Evolutionary conservation across 2,329 filamentous ascomycete species (phyloP), one percentile per base, ranked within the genome.

Genomic region (Diaporthe sp.): DNA sequence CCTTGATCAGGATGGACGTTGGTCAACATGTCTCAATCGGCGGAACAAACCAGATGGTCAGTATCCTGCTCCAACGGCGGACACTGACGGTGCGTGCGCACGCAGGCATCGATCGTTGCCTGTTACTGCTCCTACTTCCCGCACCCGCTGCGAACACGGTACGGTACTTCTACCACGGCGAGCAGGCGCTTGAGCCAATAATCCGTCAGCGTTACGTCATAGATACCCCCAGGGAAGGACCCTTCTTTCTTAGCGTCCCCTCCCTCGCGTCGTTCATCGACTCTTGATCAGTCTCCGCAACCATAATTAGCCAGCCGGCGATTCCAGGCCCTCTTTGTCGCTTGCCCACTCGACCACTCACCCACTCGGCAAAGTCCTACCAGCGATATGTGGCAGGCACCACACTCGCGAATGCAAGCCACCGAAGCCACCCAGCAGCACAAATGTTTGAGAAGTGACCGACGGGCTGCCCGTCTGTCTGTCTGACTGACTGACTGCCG

Each of bases 271-370:
- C 65, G 65, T 70, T 51, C 65, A 70, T 55, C 34, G 65, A 55
- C 31, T 34, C 37, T 55, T 49, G 28, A 22, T 49, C 37, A 31
- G 34, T 42, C 65, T 55, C 65, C 65, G 49, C 65, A 70, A 70
- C 65, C 65, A 70, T 70, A 70, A 55, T 70, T 70, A 70, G 65
- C 65, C 65, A 70, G 65, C 49, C 65, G 65, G 65, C 65, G 65
- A 70, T 70, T 70, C 65, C 65, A 70, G 65, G 34, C 65, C 65
- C 65, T 51, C 28, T 25, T 3, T n/a, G 28, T 61, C 15, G 34
- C 58, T 61, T 39, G 22, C 34, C 55, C 31, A 37, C 34, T n/a
- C 31, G 55, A 57, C 28, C 60, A n/a, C 37, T 49, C 62, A 12
- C 7, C 46, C 46, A 25, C n/a, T 68, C 65, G 42, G 62, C 22